These are phyloP conservation scores for Chaetothyriales sp. DNA, from an alignment of 2,329 filamentous ascomycete species.

Conservation along the genomic window DNA sequence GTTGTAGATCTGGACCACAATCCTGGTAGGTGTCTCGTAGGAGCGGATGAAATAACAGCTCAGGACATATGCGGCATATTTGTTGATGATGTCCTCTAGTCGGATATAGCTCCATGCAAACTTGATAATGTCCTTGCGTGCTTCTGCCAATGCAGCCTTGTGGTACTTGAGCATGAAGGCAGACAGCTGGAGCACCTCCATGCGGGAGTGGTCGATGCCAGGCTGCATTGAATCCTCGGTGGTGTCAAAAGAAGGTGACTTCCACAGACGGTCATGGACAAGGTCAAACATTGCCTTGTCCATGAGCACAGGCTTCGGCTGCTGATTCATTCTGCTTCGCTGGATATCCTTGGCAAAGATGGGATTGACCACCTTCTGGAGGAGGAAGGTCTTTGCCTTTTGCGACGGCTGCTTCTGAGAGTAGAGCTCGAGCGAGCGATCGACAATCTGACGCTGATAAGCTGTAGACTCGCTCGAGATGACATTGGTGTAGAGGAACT, in stretches of 20 bases:
- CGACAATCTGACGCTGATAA: conserved; percentile 66
- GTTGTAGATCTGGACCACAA: conserved; percentile 87
- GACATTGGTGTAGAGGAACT: conserved; percentile 72
- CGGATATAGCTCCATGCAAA: conserved; percentile 98
- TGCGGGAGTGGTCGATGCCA: conserved; percentile 85
- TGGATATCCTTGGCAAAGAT: conserved; percentile 94
- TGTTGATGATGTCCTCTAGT: conserved; percentile 98
- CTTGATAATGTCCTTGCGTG: conserved; percentile 95
- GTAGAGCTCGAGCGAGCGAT: conserved; percentile 79
- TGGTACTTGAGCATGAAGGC: conserved; percentile 94
- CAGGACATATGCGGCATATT: conserved; percentile 91
- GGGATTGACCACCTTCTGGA: conserved; percentile 86
- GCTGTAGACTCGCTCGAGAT: conserved; percentile 73
- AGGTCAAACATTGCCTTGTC: conserved; percentile 77
- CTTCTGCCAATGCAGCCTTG: conserved; percentile 70
- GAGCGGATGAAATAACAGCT: conserved; percentile 96
- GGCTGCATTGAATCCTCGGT: conserved; percentile 70
- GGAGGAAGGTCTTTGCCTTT: conserved; percentile 80
- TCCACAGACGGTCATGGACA: conserved; percentile 88
- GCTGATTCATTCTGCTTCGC: conserved; percentile 52
- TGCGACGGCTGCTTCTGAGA: conserved; percentile 63
- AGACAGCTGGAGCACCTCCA: conserved; percentile 89
- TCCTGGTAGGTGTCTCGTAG: conserved; percentile 92
- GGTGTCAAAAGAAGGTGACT: conserved; percentile 65
- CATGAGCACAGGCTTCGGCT: conserved; percentile 55